phyloP scores from a whole-genome alignment of 306 rosid species.

The Prosopis cineraria region DNA sequence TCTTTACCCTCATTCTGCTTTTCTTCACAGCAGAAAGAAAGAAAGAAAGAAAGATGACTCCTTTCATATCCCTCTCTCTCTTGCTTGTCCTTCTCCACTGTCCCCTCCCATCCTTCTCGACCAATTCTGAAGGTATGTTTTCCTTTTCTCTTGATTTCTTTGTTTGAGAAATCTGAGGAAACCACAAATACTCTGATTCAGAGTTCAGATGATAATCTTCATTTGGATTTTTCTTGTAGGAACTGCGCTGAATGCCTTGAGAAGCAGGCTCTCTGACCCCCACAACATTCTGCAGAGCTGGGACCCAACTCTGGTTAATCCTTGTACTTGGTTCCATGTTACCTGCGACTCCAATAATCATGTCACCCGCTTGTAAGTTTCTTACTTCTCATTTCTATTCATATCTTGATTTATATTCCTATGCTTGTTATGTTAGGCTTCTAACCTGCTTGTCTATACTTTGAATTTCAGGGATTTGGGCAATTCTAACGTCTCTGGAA shows the following conservation, averaged over 20 bases:
- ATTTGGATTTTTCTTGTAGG: constrained; percentile 47
- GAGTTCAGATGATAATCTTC: not conserved
- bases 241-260: constrained; percentile 79
- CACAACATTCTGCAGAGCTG: constrained; percentile 88
- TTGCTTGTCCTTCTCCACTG: constrained; percentile 35
- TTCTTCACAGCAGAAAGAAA: not conserved
- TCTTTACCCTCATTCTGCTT: not conserved
- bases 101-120: constrained; percentile 41
- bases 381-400: not conserved
- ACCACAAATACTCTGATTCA: not conserved
- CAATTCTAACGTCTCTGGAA: constrained; percentile 82
- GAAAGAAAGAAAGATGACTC: constrained; percentile 38
- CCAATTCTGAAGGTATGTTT: constrained; percentile 50
- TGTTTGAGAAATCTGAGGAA: constrained; percentile 13
- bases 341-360: constrained; percentile 74
- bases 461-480: constrained; percentile 90
- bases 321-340: constrained; percentile 99
- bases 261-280: constrained; percentile 72
- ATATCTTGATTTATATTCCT: not conserved
- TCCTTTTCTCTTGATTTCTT: not conserved
- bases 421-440: not conserved
- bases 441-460: constrained; percentile 17
- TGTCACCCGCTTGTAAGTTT: constrained; percentile 80
- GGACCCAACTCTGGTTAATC: constrained; percentile 99
- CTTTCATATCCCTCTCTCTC: constrained; percentile 34